phyloP scores from a whole-genome alignment of 345 rosid genomes.

The Reutealis trisperma region DNA sequence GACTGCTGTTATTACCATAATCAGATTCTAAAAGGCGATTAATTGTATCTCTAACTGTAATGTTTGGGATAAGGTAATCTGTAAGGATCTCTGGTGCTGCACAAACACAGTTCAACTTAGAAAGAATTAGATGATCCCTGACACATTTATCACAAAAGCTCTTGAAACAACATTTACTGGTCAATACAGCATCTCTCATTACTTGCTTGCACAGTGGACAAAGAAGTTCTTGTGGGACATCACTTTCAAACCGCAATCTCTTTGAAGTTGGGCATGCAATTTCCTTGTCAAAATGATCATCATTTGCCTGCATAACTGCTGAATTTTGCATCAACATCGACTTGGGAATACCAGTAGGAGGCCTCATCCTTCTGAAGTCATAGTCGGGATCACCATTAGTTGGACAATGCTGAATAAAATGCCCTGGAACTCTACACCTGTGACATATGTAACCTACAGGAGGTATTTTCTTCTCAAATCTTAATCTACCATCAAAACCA shows the following conservation, averaged over 20 bases:
- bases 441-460: conserved; percentile 90
- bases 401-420: conserved; percentile 95
- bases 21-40: conserved; percentile 86
- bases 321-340: conserved; percentile 90
- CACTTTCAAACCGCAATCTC: conserved; percentile 61
- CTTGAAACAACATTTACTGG: conserved; percentile 83
- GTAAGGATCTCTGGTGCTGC: conserved; percentile 75
- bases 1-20: conserved; percentile 45
- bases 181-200: conserved; percentile 86
- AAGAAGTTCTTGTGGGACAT: conserved; percentile 88
- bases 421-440: conserved; percentile 90
- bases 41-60: conserved; percentile 85
- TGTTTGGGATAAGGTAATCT: conserved; percentile 89
- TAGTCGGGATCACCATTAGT: conserved; percentile 93
- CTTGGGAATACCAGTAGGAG: conserved; percentile 94
- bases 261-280: conserved; percentile 82
- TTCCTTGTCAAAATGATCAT: conserved; percentile 95
- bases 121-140: conserved; percentile 63
- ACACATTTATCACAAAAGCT: conserved; percentile 90
- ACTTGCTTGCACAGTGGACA: conserved; percentile 86
- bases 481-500: conserved; percentile 77
- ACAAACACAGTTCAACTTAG: conserved; percentile 73
- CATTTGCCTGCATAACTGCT: conserved; percentile 86
- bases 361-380: conserved; percentile 80
- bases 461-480: conserved; percentile 82